Evolutionary conservation across 805 yeast species (phyloP), one percentile per base, ranked within the genome.

Genomic region (Helenozyma baotianmanensis): DNA sequence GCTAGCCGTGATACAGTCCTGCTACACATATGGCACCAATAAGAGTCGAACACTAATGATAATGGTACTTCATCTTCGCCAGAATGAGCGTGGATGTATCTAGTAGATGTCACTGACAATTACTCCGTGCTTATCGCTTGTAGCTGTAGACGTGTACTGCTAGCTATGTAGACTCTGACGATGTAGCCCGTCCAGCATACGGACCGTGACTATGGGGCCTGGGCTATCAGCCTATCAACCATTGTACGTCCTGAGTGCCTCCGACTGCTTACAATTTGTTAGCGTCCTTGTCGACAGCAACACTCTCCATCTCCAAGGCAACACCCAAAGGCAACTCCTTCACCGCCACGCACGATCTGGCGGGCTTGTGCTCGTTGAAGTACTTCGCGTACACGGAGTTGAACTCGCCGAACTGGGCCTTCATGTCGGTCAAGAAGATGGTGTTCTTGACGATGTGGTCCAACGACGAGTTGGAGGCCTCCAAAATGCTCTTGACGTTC

Each of bases 321-420:
- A 79, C 86, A 40, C 87, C 87, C 60, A 92, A 76, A 40, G 98
- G 98, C 50, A 92, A 79, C 43, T 77, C 79, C 63, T 80, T 81
- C 43, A 89, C 97, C 27, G 97, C 97, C 50, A 92, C 95, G 72
- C 97, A 92, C 2, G 97, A 85, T 76, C 98, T 86, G 24, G 97
- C 97, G 27, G 98, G 97, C 60, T 82, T 82, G 67, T 82, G 90
- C 29, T 63, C 68, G 53, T 58, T 72, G 68, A 86, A 86, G 64
- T 83, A 80, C 61, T 80, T 72, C 39, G 77, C 78, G 65, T 92
- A 92, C 32, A 85, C 95, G 46, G 70, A 73, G 69, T 92, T 92
- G 70, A 92, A 84, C 43, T 76, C 82, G 41, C 75, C 86, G 55
- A 92, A 92, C 57, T 82, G 76, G 23, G 60, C 45, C 51, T 70